Conservation (phyloP, 306 rosid genomes). For the Hippophae rhamnoides region DNA sequence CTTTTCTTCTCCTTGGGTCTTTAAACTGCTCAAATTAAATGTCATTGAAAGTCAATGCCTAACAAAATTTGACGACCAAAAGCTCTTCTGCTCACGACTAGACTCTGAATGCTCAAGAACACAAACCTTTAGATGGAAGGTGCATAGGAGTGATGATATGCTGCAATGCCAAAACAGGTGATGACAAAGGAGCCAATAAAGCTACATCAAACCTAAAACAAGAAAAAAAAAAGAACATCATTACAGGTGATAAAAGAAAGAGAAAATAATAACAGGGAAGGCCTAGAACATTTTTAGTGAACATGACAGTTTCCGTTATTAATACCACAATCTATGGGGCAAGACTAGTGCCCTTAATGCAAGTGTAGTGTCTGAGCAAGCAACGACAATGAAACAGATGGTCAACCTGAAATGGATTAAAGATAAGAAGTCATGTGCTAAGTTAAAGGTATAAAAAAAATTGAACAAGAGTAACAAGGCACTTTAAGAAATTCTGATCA, state of each 20-base stretch:
- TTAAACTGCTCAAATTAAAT: no score
- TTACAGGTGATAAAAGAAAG: constrained; percentile 4
- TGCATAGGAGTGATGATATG: constrained; percentile 50
- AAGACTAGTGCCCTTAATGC: constrained; percentile 66
- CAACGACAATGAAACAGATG: constrained; percentile 73
- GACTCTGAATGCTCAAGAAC: constrained; percentile 2
- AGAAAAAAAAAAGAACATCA: constrained; percentile 7
- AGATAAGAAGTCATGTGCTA: constrained; percentile 5
- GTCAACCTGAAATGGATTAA: constrained; percentile 56
- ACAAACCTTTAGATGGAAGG: constrained; percentile 49
- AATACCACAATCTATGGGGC: constrained; percentile 84
- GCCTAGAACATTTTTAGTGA: not conserved
- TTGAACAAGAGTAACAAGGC: constrained; percentile 12
- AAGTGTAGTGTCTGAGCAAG: constrained; percentile 93
- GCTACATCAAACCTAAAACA: constrained; percentile 79
- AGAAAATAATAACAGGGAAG: not conserved
- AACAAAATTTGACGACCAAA: no score
- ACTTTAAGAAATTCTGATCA: constrained; percentile 21
- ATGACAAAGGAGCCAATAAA: constrained; percentile 50
- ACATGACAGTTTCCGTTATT: constrained; percentile 13
- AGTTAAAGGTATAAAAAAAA: constrained; percentile 11
- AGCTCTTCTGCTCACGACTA: no score
- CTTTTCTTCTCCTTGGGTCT: no score
- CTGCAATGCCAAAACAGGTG: constrained; percentile 85
- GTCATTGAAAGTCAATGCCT: no score